Base-by-base conservation (phyloP, 495 filamentous ascomycete species). In the Penicillium taxi region DNA sequence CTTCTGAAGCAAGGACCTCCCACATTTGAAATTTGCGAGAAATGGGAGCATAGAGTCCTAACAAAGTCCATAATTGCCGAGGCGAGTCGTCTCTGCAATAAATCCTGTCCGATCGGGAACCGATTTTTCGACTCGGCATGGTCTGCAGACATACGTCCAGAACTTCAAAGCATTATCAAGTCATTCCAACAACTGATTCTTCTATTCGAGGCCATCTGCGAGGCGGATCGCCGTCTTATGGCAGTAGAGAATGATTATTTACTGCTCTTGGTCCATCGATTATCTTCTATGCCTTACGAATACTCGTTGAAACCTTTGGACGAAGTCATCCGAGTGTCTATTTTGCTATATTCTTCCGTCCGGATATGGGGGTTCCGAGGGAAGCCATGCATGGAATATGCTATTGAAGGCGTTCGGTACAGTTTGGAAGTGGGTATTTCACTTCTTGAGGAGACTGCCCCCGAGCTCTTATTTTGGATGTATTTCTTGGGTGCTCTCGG, bases 161-260 rank as follows among this genome's bases (percentile, higher is more conserved):
- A 24, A 24, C 22, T 24, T 6, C 22, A 11, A 24, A 6, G 6
- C 6, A 11, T 24, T 11, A 24, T 24, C 22, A 11, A 24, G 11
- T 24, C 22, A 6, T 24, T 24, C 22, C 22, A 11, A 24, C 22
- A 24, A 24, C 11, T 24, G 22, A 24, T 24, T 11, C 22, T 11
- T 6, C 11, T 24, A 24, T 24, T 6, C 11, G 22, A 24, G 22
- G 11, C 6, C 22, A 24, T 24, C 6, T 24, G 11, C 11, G 22
- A 24, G 11, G 6, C 22, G 6, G 22, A 24, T 11, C 11, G 6
- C 6, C 22, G 22, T 11, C 6, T 24, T 6, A 39, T 44, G 26
- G 34, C 36, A 11, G 28, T 42, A 15, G 45, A 49, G 17, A 42
- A 45, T 19, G 49, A 49, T 13, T 42, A 35, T 18, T 35, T 53